Conservation (phyloP, 2,329 filamentous ascomycete species). For the Talaromyces sp. region DNA sequence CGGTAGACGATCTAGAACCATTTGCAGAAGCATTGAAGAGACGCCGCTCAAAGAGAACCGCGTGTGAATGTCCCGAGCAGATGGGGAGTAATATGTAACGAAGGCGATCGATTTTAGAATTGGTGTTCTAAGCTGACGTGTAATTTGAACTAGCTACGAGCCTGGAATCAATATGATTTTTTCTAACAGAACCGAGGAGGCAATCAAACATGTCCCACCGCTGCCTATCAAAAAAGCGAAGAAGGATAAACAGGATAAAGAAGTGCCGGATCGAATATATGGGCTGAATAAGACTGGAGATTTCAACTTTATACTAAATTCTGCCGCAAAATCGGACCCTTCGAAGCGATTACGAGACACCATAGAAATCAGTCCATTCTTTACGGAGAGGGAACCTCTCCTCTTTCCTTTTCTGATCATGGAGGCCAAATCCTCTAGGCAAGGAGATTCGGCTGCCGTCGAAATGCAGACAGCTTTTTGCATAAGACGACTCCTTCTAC, state of each 20-base stretch:
- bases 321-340: constrained; percentile 1
- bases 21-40: constrained; percentile 1
- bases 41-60: background rate
- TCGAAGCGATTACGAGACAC: constrained; percentile 7
- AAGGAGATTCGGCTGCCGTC: constrained; percentile 6
- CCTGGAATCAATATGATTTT: constrained; percentile 15
- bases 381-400: constrained; percentile 15
- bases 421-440: constrained; percentile 19
- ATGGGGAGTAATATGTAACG: background rate
- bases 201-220: constrained; percentile 15
- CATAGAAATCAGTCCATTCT: constrained; percentile 19
- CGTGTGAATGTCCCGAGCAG: constrained; percentile 6
- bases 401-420: constrained; percentile 21
- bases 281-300: constrained; percentile 17
- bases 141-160: background rate
- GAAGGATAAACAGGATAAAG: constrained; percentile 2
- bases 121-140: background rate
- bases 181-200: constrained; percentile 15
- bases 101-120: background rate
- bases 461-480: constrained; percentile 19
- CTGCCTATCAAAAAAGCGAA: background rate
- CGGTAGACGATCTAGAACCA: background rate
- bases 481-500: constrained; percentile 14
- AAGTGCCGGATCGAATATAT: constrained; percentile 19
- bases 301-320: constrained; percentile 18